Percentiles rank a stretch among this genome's conserved stretches.
phyloP scores from a whole-genome alignment of 2,329 filamentous ascomycete genomes.

The Thelonectria rubi region DNA sequence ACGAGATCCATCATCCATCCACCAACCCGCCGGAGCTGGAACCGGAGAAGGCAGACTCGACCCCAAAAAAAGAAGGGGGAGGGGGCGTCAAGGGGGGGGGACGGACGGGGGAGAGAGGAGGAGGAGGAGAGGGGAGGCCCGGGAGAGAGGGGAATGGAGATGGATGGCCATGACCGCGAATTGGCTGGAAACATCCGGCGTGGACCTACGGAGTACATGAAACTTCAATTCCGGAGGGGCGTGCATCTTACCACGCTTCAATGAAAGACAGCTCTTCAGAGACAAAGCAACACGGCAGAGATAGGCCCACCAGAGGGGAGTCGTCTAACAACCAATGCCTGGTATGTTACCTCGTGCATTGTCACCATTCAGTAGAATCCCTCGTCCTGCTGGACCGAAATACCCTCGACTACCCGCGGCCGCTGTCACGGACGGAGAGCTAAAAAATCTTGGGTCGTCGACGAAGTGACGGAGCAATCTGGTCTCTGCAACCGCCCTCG shows the following conservation, averaged over 20 bases:
- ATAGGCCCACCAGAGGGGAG: constrained; percentile 7
- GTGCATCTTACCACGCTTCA: constrained; percentile 5
- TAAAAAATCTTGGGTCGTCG: neutral
- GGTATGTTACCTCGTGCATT: neutral
- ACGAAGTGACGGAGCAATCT: neutral
- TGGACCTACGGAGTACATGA: constrained; percentile 9
- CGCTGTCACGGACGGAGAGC: neutral
- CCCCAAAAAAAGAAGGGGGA: constrained; percentile 13
- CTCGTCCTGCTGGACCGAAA: neutral
- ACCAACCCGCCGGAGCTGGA: constrained; percentile 38
- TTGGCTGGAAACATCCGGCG: constrained; percentile 12
- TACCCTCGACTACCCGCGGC: neutral
- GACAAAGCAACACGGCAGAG: constrained; percentile 1
- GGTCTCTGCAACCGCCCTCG: neutral
- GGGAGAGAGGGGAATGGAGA: constrained; percentile 1
- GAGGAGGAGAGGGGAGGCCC: no score
- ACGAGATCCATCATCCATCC: constrained; percentile 25
- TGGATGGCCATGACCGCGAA: neutral
- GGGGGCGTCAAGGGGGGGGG: constrained; percentile 19
- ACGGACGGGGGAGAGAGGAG: no score
- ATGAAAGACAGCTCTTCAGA: constrained; percentile 3
- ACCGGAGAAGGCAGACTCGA: constrained; percentile 25
- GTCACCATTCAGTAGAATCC: neutral
- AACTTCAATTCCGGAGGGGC: constrained; percentile 17
- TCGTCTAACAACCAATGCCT: neutral